These are phyloP conservation scores for Spergularia marina DNA, from an alignment of 148 eudicot species.

Conservation along the genomic window DNA sequence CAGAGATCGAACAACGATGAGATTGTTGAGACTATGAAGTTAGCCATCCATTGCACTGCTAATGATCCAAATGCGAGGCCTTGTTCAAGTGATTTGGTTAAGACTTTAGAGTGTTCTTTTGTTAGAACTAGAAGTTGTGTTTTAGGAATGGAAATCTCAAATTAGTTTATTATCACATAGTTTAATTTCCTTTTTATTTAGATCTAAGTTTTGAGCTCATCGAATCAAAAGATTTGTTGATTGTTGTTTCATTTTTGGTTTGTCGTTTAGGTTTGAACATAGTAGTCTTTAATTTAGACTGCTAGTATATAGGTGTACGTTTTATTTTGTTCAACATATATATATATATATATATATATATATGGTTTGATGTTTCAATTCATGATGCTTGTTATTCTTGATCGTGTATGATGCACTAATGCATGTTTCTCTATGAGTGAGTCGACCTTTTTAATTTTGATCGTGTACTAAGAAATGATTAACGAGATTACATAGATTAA, in stretches of 20 bases:
- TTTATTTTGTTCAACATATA: not conserved
- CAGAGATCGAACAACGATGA: slow-evolving; percentile 25
- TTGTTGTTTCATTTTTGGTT: not conserved
- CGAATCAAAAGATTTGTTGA: slow-evolving; percentile 23
- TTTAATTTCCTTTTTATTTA: not conserved
- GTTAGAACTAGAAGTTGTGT: slow-evolving; percentile 41
- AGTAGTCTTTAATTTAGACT: not conserved
- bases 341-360: no score
- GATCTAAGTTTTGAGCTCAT: not conserved
- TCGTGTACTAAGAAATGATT: no score
- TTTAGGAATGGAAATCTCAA: slow-evolving; percentile 35
- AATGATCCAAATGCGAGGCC: slow-evolving; percentile 62
- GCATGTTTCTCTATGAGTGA: no score
- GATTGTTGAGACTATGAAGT: slow-evolving; percentile 66
- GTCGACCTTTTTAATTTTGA: no score
- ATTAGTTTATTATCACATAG: slow-evolving; percentile 11
- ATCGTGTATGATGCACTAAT: no score
- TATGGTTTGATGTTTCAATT: no score
- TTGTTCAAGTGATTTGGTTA: slow-evolving; percentile 47
- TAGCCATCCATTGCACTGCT: slow-evolving; percentile 74
- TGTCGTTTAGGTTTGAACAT: slow-evolving; percentile 4
- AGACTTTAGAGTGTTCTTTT: slow-evolving; percentile 41
- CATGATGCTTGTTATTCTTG: no score
- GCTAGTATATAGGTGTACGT: not conserved
- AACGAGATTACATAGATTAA: no score